Base-by-base conservation (phyloP, 164 flowering plant genomes). In the Akebia trifoliata region DNA sequence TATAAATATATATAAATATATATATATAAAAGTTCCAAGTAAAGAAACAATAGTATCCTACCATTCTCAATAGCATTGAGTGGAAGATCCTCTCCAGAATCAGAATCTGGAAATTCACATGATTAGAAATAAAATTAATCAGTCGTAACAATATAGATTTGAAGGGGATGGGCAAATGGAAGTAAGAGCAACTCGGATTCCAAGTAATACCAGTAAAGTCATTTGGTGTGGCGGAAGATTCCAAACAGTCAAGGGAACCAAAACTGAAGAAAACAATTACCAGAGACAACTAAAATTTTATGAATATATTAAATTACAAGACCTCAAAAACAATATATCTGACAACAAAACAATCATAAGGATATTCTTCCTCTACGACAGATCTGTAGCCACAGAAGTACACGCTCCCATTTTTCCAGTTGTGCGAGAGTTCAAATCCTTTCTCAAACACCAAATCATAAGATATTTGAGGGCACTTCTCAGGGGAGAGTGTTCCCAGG, bases 341-440 rank as follows among this genome's bases (percentile, higher is more conserved):
- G 2, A 25, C 6, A 40, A 29, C 10, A 14, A 8, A 34, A 31
- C 20, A 44, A 38, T 53, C 8, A 11, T 4, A 61, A 81, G 78
- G 83, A 78, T 73, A 82, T 72, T 69, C 79, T 2, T 69, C 78
- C 1, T 56, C 60, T 4, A 34, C 1, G 6, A 15, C 25, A 24
- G 78, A 26, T 47, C 55, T 72, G 64, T 83, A 90, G 6, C 97
- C 95, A 54, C 67, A 50, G 38, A 87, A 82, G 79, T 69, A 78
- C 11, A 90, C 75, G 48, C 90, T 87, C 25, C 91, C 91, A 68
- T 64, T 57, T 60, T 87, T 87, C 77, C 83, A 82, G 62, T 76
- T 82, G 76, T 85, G 97, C 10, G 95, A 90, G 9, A 87, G 79
- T 68, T 85, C 93, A 76, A 90, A 87, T 21, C 81, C 87, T 51